Evolutionary conservation across 768 basidiomycete genomes (phyloP).

Genomic region (Megacollybia marginata): DNA sequence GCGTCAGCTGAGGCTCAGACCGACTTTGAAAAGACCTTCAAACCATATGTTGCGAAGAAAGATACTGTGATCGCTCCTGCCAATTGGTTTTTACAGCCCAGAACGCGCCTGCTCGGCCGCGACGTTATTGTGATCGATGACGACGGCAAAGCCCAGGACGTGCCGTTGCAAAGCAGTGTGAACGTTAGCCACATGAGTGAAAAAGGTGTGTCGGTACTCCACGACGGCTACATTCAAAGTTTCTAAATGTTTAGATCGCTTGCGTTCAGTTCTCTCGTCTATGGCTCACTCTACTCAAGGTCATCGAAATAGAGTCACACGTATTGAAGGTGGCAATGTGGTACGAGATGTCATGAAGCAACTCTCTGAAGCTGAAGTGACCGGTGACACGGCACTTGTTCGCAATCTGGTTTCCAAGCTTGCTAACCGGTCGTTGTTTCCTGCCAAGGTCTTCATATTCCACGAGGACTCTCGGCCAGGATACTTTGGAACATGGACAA

Average conservation of each 20-base stretch:
- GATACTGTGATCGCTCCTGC: slow-evolving; percentile 62
- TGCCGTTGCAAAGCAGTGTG: neutral
- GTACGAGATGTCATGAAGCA: slow-evolving; percentile 45
- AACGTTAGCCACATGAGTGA: slow-evolving; percentile 21
- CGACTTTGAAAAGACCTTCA: slow-evolving; percentile 73
- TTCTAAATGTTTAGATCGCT: slow-evolving; percentile 24
- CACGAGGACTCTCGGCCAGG: slow-evolving; percentile 81
- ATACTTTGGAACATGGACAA: slow-evolving; percentile 93
- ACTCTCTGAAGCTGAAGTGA: slow-evolving; percentile 72
- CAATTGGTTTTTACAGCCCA: slow-evolving; percentile 54
- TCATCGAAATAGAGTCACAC: neutral
- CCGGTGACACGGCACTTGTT: slow-evolving; percentile 63
- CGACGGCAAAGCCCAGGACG: slow-evolving; percentile 22
- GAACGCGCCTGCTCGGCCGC: slow-evolving; percentile 16
- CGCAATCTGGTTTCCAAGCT: slow-evolving; percentile 58
- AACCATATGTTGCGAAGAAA: slow-evolving; percentile 74
- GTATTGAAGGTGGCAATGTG: slow-evolving; percentile 9
- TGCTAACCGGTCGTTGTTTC: slow-evolving; percentile 51
- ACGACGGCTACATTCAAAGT: slow-evolving; percentile 4
- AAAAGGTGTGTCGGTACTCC: slow-evolving; percentile 27
- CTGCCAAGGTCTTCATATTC: slow-evolving; percentile 82
- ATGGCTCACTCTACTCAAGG: slow-evolving; percentile 14
- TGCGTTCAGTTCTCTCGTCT: slow-evolving; percentile 27
- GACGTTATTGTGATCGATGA: slow-evolving; percentile 60
- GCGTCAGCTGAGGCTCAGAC: slow-evolving; percentile 26